Base-by-base conservation (phyloP, 192 early-diverging fungal species). In the Nowakowskiella sp. region DNA sequence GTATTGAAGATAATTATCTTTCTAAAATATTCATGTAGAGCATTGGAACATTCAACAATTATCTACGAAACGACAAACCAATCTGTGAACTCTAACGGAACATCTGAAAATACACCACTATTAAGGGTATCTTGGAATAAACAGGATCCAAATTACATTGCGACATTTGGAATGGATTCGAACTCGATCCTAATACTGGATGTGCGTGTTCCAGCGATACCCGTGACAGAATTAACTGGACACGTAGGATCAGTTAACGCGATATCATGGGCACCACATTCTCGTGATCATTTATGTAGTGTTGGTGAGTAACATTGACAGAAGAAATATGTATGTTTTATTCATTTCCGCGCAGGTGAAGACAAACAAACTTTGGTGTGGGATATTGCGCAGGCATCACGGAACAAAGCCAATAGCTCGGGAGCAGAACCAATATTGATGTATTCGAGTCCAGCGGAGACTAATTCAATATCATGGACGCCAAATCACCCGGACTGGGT, bases 1-100 rank as follows among this genome's bases (percentile, higher is more conserved):
- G 13, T 28, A 47, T 23, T 47, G 10, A 10, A 28, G 39, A 13
- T 23, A 27, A 13, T 10, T 34, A 47, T 13, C 10, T 47, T 47
- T 23, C 10, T 47, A 10, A 47, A 47, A 19, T 28, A 46, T 62
- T 4, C n/a, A 55, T 51, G 30, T 13, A 86, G 96, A 47, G 71
- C 88, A 19, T 74, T 99, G 21, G 96, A 96, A 53, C 96, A 97
- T 66, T 95, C 91, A 6, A 97, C 96, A 4, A 97, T 99, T 54
- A 65, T 99, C 27, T 99, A 97, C 64, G 96, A 99, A 66, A 85
- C 90, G 1, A 76, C 78, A n/a, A n/a, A n/a, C 53, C 70, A 21
- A 49, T 46, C 13, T 48, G 62, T n/a, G 48, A 26, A 30, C 49
- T 3, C 53, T 60, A n/a, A 21, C 60, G 51, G 16, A 69, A 48